Conservation (phyloP, 768 basidiomycete genomes). For the Scleroderma bovista region DNA sequence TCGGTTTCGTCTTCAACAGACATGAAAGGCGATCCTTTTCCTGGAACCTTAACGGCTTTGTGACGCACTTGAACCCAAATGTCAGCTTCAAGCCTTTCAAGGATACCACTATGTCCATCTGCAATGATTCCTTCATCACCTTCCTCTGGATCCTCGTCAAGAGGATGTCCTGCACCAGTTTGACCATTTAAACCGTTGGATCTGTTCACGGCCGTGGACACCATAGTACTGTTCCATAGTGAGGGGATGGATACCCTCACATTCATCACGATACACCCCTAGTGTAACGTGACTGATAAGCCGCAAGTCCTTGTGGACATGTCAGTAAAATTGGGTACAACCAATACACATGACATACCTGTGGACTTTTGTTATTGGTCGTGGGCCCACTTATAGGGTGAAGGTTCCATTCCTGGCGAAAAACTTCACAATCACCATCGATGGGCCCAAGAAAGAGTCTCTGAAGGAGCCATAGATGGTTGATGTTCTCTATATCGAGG, state of each 20-base stretch:
- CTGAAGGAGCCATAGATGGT: slow-evolving; percentile 43
- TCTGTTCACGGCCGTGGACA: slow-evolving; percentile 2
- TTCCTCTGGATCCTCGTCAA: not conserved
- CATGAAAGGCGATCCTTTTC: slow-evolving; percentile 2
- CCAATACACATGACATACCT: slow-evolving; percentile 6
- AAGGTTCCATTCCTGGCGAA: slow-evolving; percentile 35
- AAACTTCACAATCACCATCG: slow-evolving; percentile 31
- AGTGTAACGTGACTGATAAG: slow-evolving; percentile 7
- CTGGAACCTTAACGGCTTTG: slow-evolving; percentile 1
- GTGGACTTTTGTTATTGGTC: slow-evolving; percentile 19
- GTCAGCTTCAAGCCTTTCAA: not conserved
- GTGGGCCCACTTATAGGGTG: slow-evolving; percentile 28
- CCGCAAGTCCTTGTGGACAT: slow-evolving; percentile 6
- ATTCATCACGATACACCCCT: slow-evolving; percentile 8
- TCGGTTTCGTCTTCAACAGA: slow-evolving; percentile 1
- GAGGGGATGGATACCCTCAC: slow-evolving; percentile 11
- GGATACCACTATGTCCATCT: not conserved
- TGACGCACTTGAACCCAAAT: not conserved
- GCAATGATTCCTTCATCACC: slow-evolving; percentile 8
- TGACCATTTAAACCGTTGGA: not conserved
- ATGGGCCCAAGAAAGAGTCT: slow-evolving; percentile 33
- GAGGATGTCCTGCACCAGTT: slow-evolving; percentile 9
- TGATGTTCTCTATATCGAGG: slow-evolving; percentile 25
- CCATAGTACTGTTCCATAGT: slow-evolving; percentile 13
- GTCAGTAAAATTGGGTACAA: not conserved